Evolutionary conservation across 352 stramenopile genomes (phyloP).

Genomic region (Phytophthora multivora): DNA sequence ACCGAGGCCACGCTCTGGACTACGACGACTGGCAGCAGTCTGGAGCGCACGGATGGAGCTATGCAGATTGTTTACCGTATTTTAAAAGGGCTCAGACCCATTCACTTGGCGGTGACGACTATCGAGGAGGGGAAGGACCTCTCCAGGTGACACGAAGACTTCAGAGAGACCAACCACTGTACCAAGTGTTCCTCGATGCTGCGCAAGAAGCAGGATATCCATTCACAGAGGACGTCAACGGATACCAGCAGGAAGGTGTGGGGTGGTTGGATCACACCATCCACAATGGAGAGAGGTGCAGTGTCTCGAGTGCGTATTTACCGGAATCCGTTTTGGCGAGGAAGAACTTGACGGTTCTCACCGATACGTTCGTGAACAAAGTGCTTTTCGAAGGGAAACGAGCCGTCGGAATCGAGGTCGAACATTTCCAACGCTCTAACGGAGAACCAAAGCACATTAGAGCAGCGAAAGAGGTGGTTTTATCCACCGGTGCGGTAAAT

Average conservation of each 20-base stretch:
- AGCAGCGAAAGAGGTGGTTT: slow-evolving; percentile 80
- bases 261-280: slow-evolving; percentile 87
- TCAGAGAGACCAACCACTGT: slow-evolving; percentile 72
- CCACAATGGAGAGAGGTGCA: slow-evolving; percentile 75
- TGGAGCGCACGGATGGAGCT: slow-evolving; percentile 74
- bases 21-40: slow-evolving; percentile 79
- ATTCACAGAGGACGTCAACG: slow-evolving; percentile 87
- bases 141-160: slow-evolving; percentile 67
- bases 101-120: slow-evolving; percentile 65
- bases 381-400: slow-evolving; percentile 80
- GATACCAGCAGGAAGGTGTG: slow-evolving; percentile 85
- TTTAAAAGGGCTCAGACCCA: slow-evolving; percentile 83
- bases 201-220: slow-evolving; percentile 79
- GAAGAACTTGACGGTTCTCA: slow-evolving; percentile 71
- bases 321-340: slow-evolving; percentile 43
- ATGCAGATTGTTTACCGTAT: slow-evolving; percentile 83
- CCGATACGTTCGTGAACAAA: slow-evolving; percentile 80
- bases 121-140: slow-evolving; percentile 73
- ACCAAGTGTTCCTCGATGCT: slow-evolving; percentile 83
- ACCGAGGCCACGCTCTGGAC: slow-evolving; percentile 78
- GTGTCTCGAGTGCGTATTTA: slow-evolving; percentile 67
- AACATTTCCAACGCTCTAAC: slow-evolving; percentile 41
- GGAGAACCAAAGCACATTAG: slow-evolving; percentile 42
- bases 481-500: slow-evolving; percentile 83
- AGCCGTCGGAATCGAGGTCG: slow-evolving; percentile 66